These are phyloP conservation scores for Tetrapisispora namnaoensis DNA, from an alignment of 805 yeast genomes.

Conservation along the genomic window DNA sequence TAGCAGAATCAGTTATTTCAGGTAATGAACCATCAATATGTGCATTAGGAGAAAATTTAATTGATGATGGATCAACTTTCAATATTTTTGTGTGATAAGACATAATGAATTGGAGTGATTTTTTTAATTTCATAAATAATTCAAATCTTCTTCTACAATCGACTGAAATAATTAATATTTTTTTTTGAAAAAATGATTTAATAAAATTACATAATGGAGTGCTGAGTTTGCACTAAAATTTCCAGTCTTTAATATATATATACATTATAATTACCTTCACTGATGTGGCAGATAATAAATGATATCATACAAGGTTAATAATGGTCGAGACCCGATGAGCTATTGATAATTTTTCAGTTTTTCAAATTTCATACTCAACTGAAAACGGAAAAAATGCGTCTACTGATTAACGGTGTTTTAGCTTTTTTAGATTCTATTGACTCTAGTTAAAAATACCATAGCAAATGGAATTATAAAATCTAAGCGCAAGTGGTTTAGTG, in stretches of 20 bases:
- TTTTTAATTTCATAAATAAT: neutral
- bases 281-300: too few species aligned
- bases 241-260: too few species aligned
- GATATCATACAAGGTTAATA: neutral
- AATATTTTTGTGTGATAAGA: slow-evolving; percentile 36
- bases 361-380: neutral
- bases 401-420: too few species aligned
- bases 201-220: too few species aligned
- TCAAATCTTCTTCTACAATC: neutral
- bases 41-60: slow-evolving; percentile 34
- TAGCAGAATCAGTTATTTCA: slow-evolving; percentile 40
- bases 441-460: too few species aligned
- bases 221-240: neutral
- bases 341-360: neutral
- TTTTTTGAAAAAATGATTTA: neutral
- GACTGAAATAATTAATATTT: neutral
- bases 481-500: slow-evolving; percentile 5
- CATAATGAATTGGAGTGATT: slow-evolving; percentile 1
- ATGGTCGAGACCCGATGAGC: neutral
- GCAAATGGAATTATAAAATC: too few species aligned
- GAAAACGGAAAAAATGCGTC: neutral
- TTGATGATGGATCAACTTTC: slow-evolving; percentile 44
- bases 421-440: too few species aligned
- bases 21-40: slow-evolving; percentile 35
- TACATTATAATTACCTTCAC: too few species aligned